Percentiles rank a stretch among this genome's conserved stretches.
Conservation (phyloP, 306 rosid genomes). For the Gleditsia sinensis region DNA sequence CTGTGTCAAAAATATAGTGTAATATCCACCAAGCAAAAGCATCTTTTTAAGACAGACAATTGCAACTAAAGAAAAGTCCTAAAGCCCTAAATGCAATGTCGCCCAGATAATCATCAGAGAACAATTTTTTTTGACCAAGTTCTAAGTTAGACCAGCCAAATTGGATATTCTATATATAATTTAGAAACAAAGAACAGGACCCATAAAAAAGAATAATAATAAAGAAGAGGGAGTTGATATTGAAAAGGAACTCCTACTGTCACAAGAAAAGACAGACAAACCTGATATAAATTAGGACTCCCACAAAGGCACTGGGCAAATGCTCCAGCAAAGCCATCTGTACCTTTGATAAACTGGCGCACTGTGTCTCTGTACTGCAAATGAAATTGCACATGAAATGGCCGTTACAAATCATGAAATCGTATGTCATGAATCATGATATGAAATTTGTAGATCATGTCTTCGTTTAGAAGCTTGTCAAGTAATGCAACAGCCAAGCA, state of each 20-base stretch:
- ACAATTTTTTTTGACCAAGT: slow-evolving; percentile 17
- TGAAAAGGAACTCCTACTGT: slow-evolving; percentile 24
- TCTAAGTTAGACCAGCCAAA: neutral
- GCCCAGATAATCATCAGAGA: slow-evolving; percentile 9
- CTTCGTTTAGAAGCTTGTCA: slow-evolving; percentile 20
- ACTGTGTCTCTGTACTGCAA: slow-evolving; percentile 89
- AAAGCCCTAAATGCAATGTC: slow-evolving; percentile 3
- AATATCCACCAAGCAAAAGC: slow-evolving; percentile 32
- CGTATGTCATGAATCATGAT: slow-evolving; percentile 6
- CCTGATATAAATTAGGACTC: slow-evolving; percentile 96
- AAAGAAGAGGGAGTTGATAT: neutral
- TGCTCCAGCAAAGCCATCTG: slow-evolving; percentile 92
- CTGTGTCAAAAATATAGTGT: slow-evolving; percentile 53
- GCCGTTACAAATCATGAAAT: neutral
- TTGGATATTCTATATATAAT: slow-evolving; percentile 8
- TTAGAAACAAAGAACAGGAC: slow-evolving; percentile 10
- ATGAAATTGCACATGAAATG: slow-evolving; percentile 24
- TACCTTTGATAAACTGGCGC: slow-evolving; percentile 94
- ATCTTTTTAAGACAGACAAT: slow-evolving; percentile 1
- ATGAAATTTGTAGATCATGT: neutral
- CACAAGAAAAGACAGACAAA: slow-evolving; percentile 38
- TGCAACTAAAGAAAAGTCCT: neutral
- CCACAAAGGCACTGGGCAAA: slow-evolving; percentile 95
- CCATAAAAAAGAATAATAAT: neutral
- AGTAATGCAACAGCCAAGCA: slow-evolving; percentile 23